Evolutionary conservation across 2,329 filamentous ascomycete genomes (phyloP).

Genomic region (Cordyceps militaris): DNA sequence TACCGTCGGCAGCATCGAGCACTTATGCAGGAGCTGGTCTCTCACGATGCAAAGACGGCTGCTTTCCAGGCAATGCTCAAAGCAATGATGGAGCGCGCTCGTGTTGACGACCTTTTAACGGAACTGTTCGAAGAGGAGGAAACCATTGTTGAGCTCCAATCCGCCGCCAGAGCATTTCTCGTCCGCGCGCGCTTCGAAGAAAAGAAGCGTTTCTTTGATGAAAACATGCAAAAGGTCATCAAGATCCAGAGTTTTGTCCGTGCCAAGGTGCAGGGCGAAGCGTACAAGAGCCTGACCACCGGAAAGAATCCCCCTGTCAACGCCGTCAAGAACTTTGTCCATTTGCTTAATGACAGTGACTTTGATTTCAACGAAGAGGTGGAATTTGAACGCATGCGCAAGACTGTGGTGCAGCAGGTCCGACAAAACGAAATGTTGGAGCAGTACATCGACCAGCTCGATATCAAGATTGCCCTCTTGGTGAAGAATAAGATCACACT

Average conservation of each 20-base stretch:
- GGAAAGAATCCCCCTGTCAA: constrained; percentile 96
- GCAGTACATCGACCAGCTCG: constrained; percentile 95
- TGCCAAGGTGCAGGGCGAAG: constrained; percentile 91
- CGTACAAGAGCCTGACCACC: constrained; percentile 92
- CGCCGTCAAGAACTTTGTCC: constrained; percentile 96
- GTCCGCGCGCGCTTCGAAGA: constrained; percentile 71
- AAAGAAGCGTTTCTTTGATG: constrained; percentile 80
- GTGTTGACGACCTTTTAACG: constrained; percentile 65
- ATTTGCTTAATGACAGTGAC: constrained; percentile 94
- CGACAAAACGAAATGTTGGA: constrained; percentile 95
- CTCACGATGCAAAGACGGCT: constrained; percentile 58
- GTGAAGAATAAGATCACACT: constrained; percentile 99
- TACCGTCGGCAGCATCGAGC: constrained; percentile 53
- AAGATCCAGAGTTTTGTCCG: constrained; percentile 97
- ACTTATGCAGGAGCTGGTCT: constrained; percentile 63
- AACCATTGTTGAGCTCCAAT: constrained; percentile 66
- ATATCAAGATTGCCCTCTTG: constrained; percentile 96
- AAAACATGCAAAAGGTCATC: constrained; percentile 98
- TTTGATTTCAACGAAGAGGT: constrained; percentile 99
- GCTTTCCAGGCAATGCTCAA: constrained; percentile 69
- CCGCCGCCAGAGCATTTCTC: constrained; percentile 63
- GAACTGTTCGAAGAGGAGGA: constrained; percentile 80
- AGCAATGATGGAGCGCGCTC: constrained; percentile 69
- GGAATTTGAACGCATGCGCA: constrained; percentile 89
- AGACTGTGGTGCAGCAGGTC: constrained; percentile 95